These are phyloP conservation scores for Pseudocercospora crystallina DNA, from an alignment of 2,329 filamentous ascomycete genomes.

Conservation along the genomic window DNA sequence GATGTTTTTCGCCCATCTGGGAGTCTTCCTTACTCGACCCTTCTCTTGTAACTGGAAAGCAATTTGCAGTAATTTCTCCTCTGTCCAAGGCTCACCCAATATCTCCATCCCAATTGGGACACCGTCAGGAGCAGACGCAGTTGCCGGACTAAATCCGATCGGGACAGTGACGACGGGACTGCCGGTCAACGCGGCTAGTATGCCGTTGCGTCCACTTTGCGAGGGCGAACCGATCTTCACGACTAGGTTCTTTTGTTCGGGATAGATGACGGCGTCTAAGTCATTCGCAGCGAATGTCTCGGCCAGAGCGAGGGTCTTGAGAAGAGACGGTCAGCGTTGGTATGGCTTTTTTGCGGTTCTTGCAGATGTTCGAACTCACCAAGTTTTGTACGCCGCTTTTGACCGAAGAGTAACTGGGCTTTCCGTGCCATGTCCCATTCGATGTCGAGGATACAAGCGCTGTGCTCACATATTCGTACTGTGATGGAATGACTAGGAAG, in stretches of 20 bases:
- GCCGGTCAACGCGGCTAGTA: conserved; percentile 56
- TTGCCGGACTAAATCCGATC: conserved; percentile 53
- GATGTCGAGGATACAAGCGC: conserved; percentile 53
- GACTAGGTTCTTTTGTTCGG: conserved; percentile 64
- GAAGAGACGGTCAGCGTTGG: no score
- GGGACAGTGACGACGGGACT: conserved; percentile 56
- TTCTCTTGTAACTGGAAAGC: conserved; percentile 51
- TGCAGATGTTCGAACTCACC: no score
- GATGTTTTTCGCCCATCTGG: conserved; percentile 44
- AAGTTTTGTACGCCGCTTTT: conserved; percentile 50
- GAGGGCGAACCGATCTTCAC: conserved; percentile 57
- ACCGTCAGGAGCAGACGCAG: conserved; percentile 53
- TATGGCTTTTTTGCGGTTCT: no score
- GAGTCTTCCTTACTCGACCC: conserved; percentile 48
- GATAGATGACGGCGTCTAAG: conserved; percentile 62
- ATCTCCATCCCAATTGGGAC: conserved; percentile 67
- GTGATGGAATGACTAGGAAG: conserved; percentile 61
- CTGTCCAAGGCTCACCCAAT: conserved; percentile 57
- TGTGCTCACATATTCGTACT: conserved; percentile 57
- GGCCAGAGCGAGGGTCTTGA: conserved; percentile 43
- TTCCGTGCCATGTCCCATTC: conserved; percentile 33
- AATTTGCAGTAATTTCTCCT: conserved; percentile 55
- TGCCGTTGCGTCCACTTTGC: conserved; percentile 61
- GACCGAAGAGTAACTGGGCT: conserved; percentile 44
- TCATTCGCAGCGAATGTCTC: conserved; percentile 50